Base-by-base conservation (phyloP, 2,329 filamentous ascomycete genomes). In the Ophiostoma fasciatum region DNA sequence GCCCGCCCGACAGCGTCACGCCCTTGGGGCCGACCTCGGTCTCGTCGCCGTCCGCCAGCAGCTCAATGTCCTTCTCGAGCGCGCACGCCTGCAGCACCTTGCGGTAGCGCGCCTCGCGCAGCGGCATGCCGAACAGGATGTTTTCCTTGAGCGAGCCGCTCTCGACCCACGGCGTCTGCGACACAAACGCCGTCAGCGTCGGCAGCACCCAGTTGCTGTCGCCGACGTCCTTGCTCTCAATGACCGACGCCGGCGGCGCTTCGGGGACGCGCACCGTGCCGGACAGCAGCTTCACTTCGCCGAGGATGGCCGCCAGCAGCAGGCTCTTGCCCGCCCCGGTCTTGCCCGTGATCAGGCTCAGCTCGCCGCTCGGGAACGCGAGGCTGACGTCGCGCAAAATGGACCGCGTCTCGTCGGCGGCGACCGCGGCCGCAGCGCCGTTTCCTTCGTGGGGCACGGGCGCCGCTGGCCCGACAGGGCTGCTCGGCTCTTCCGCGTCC, bases 81-180 rank as follows among this genome's bases (percentile, higher is more conserved):
- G 56, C 59, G 31, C 61, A 64, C 3, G 64, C 64, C 14, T 59
- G 48, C 14, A 71, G 49, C 1, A 66, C 63, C 18, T 53, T 51
- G 13, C 57, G 51, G 42, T 71, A 71, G 4, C 61, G 56, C 10
- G 40, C 36, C 18, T 55, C 46, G 17, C 59, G 50, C 28, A 59
- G 58, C 1, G 53, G 49, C 17, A 57, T 49, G 12, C 62, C 62
- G 33, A 65, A 66, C 2, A 59, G 36, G 26, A 66, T 62, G 41
- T 66, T 66, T 15, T 65, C 55, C 7, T 48, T 51, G 10, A 66
- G 46, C 0, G 61, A 60, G 5, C 58, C 58, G 21, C 60, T 62
- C 39, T 65, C 60, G 12, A 66, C 51, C 63, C 62, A 66, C 0
- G 63, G 57, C 1, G 55, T 58, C 42, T 67, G 63, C 9, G 61